These are phyloP conservation scores for Rauvolfia tetraphylla DNA, from an alignment of 257 asterid species.

Conservation along the genomic window DNA sequence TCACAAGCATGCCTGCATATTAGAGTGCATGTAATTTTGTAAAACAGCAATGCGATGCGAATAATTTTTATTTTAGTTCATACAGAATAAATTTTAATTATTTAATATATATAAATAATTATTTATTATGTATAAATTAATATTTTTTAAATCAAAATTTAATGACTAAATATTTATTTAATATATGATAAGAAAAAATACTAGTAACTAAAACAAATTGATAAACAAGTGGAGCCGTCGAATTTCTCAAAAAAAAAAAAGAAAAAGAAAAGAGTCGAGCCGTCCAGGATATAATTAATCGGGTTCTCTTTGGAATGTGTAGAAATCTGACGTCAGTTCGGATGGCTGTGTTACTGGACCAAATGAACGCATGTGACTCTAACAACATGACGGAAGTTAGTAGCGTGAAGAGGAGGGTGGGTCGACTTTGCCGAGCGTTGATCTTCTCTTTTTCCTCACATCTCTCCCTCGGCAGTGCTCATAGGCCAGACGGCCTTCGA, in stretches of 20 bases:
- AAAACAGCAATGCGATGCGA: too few relatives aligned
- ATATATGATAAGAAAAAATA: too few relatives aligned
- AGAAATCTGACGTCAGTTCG: not conserved
- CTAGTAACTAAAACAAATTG: too few relatives aligned
- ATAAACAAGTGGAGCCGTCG: too few relatives aligned
- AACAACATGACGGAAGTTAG: not conserved
- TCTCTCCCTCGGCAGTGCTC: not conserved
- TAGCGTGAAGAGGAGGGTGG: constrained; percentile 1
- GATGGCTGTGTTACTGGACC: not conserved
- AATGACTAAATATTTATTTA: too few relatives aligned
- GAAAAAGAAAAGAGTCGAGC: too few relatives aligned
- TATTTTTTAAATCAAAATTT: too few relatives aligned
- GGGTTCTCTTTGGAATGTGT: not conserved
- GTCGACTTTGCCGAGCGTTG: constrained; percentile 3
- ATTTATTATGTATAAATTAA: too few relatives aligned
- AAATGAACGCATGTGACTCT: constrained; percentile 10
- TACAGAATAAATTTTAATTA: too few relatives aligned
- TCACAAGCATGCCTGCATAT: not conserved
- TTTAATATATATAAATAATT: too few relatives aligned
- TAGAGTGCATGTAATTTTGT: not conserved
- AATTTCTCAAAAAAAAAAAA: too few relatives aligned
- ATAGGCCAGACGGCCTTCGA: constrained; percentile 14
- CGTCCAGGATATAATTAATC: not conserved
- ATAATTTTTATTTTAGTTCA: too few relatives aligned
- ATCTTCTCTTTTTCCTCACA: constrained; percentile 2